Conservation (phyloP, 2,329 filamentous ascomycete genomes). For the Alternaria burnsii region DNA sequence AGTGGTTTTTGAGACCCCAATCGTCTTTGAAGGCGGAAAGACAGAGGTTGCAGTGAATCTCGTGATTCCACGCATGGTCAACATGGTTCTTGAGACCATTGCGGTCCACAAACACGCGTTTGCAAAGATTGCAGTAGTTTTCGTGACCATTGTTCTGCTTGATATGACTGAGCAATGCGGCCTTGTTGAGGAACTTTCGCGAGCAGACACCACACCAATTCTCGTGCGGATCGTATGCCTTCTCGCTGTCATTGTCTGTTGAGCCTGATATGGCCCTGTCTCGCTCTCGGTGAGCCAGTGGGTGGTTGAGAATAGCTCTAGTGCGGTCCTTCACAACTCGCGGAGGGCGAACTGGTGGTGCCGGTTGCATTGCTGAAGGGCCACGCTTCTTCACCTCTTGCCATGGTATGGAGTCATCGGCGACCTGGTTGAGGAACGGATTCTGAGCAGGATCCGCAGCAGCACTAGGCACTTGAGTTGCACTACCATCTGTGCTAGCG, state of each 20-base stretch:
- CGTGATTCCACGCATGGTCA: slow-evolving; percentile 40
- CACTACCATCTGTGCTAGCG: slow-evolving; percentile 20
- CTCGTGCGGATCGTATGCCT: slow-evolving; percentile 28
- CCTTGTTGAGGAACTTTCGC: slow-evolving; percentile 33
- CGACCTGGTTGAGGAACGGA: slow-evolving; percentile 35
- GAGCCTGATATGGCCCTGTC: slow-evolving; percentile 14
- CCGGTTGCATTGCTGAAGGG: slow-evolving; percentile 6
- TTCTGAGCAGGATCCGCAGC: slow-evolving; percentile 18
- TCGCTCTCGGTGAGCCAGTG: slow-evolving; percentile 7
- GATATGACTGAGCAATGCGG: slow-evolving; percentile 33
- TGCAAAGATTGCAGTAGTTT: slow-evolving; percentile 49
- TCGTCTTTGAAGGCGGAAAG: slow-evolving; percentile 45
- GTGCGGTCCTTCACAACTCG: slow-evolving; percentile 21
- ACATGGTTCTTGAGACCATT: slow-evolving; percentile 49
- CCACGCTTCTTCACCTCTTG: slow-evolving; percentile 37
- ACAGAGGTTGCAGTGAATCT: slow-evolving; percentile 44
- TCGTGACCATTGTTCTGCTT: slow-evolving; percentile 38
- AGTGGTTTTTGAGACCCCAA: slow-evolving; percentile 45
- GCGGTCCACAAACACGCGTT: slow-evolving; percentile 45
- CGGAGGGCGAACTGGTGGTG: not conserved
- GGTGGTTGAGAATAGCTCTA: not conserved
- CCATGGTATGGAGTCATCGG: slow-evolving; percentile 36
- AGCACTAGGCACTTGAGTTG: slow-evolving; percentile 1
- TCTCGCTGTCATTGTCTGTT: slow-evolving; percentile 20
- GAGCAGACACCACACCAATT: slow-evolving; percentile 48